Base-by-base conservation (phyloP, 306 rosid genomes). In the Elaeagnus macrophylla region DNA sequence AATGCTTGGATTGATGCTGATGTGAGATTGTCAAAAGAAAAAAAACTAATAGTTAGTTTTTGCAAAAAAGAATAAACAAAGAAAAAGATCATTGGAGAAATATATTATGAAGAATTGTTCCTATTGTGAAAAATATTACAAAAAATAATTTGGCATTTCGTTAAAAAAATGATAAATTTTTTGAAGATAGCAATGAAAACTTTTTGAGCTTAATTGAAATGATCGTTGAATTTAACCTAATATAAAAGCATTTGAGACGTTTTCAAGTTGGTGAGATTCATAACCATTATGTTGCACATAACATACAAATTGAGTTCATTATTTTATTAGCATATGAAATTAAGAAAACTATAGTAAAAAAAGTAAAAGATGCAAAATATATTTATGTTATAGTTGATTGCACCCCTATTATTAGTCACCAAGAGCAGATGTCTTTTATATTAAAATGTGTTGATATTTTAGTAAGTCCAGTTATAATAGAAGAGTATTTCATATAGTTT, bases 61-160 rank as follows among this genome's bases (percentile, higher is more conserved):
- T n/a, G n/a, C n/a, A n/a, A n/a, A n/a, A n/a, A n/a, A n/a, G n/a
- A n/a, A n/a, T n/a, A n/a, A n/a, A n/a, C n/a, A n/a, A 41, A 41
- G 53, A 48, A n/a, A 18, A 48, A 48, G 18, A 48, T 12, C 53
- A n/a, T 48, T 48, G 18, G 53, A 48, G 15, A 13, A 19, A 48
- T 12, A 9, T 48, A 5, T 48, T 48, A 6, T 12, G 7, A n/a
- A 48, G 12, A 48, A 18, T 48, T 7, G 15, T 48, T n/a, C 8
- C 6, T 14, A 19, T 48, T 7, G 53, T 48, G 10, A 8, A 48
- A 18, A 12, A 48, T 48, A 3, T 48, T 1, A 8, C 53, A 12
- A 48, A 48, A n/a, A 48, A 48, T 48, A 48, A n/a, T 48, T 48
- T 48, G 53, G 53, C 53, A 48, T 48, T n/a, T 48, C 15, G 53